Evolutionary conservation across 2,329 filamentous ascomycete genomes (phyloP).

Genomic region (Verticillium zaregamsianum): DNA sequence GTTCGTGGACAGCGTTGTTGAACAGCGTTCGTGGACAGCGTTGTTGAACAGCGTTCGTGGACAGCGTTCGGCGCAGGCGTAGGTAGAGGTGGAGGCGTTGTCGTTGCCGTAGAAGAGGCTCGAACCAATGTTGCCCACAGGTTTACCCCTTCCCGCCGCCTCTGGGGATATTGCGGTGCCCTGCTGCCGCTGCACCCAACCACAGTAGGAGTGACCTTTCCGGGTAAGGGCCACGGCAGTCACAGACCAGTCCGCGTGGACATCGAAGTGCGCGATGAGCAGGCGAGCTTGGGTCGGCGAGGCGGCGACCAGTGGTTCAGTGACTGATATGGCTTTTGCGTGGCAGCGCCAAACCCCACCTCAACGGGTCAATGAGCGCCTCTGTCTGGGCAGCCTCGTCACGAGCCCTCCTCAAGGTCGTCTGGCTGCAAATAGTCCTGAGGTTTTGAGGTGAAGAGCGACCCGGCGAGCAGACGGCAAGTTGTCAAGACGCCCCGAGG

Average conservation of each 20-base stretch:
- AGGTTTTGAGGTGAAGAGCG: neutral
- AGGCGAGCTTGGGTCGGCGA: neutral
- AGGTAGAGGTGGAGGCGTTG: neutral
- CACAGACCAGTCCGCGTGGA: neutral
- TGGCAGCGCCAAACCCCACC: neutral
- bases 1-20: too few relatives aligned
- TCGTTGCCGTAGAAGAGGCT: neutral
- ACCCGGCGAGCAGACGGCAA: neutral
- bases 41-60: neutral
- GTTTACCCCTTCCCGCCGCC: neutral
- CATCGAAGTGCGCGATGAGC: neutral
- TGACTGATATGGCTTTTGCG: neutral
- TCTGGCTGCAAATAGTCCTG: neutral
- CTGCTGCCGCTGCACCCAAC: neutral
- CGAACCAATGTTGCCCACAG: neutral
- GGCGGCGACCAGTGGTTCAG: neutral
- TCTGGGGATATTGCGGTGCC: neutral
- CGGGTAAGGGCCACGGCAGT: neutral
- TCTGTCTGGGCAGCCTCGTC: neutral
- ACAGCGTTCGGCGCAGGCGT: neutral
- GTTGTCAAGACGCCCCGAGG: too few relatives aligned
- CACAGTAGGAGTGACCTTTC: neutral
- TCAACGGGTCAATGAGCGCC: neutral
- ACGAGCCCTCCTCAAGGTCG: neutral
- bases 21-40: neutral